Evolutionary conservation across 257 asterid genomes (phyloP).

Genomic region (Solanum ossicruentum): DNA sequence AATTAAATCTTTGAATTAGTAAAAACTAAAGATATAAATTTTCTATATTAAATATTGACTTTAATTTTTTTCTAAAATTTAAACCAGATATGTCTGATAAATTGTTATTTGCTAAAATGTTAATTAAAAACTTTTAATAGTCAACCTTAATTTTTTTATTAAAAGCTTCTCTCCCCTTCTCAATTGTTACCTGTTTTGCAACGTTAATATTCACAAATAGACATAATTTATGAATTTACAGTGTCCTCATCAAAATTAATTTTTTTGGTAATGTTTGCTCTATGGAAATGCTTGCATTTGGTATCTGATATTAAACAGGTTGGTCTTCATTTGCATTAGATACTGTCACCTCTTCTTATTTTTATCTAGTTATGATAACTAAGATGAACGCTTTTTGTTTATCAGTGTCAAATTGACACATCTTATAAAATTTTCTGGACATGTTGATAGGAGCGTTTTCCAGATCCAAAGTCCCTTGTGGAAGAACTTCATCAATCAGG

Average conservation of each 20-base stretch:
- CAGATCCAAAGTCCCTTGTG: constrained; percentile 70
- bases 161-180: background rate
- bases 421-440: background rate
- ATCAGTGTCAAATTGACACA: background rate
- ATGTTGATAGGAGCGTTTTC: constrained; percentile 49
- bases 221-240: background rate
- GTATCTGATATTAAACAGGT: background rate
- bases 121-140: too few relatives aligned
- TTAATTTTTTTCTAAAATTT: too few relatives aligned
- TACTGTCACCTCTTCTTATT: background rate
- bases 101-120: too few relatives aligned
- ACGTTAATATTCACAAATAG: background rate
- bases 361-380: background rate
- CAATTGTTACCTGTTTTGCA: background rate
- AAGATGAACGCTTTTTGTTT: background rate
- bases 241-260: background rate
- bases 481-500: constrained; percentile 75
- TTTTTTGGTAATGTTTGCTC: background rate
- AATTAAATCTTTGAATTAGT: too few relatives aligned
- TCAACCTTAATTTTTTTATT: too few relatives aligned
- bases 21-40: too few relatives aligned
- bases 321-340: background rate
- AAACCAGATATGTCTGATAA: too few relatives aligned
- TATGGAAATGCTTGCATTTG: background rate
- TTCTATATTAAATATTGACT: too few relatives aligned